Evolutionary conservation across 2,329 filamentous ascomycete genomes (phyloP).

Genomic region (Elsinoe ampelina): DNA sequence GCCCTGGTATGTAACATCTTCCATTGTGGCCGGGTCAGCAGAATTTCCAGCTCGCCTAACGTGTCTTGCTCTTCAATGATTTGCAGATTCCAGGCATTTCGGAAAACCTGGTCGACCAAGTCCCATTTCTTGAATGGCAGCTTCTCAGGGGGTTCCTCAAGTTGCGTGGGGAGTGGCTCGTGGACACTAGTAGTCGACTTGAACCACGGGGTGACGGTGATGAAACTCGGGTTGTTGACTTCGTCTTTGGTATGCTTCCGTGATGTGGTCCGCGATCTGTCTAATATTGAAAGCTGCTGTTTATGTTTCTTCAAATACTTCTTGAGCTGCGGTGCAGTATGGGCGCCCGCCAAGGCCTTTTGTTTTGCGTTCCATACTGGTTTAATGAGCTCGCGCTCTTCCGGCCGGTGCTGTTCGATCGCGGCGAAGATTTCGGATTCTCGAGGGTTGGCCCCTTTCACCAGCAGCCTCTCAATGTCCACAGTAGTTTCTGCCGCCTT

Average conservation of each 20-base stretch:
- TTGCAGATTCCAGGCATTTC: constrained; percentile 12
- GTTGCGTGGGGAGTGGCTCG: background rate
- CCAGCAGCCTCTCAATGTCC: background rate
- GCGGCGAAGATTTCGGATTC: constrained; percentile 2
- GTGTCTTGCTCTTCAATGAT: constrained; percentile 12
- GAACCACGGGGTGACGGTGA: background rate
- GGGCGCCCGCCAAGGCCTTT: background rate
- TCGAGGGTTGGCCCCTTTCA: background rate
- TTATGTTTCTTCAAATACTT: background rate
- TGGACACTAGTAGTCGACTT: background rate
- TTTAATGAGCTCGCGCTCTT: background rate
- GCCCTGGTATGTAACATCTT: constrained; percentile 13
- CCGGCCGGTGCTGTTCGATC: constrained; percentile 8
- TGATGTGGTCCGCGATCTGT: background rate
- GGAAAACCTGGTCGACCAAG: constrained; percentile 11
- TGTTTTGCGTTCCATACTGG: background rate
- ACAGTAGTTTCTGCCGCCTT: background rate
- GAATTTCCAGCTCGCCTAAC: constrained; percentile 14
- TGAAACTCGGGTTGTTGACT: background rate
- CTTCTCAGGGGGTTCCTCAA: background rate
- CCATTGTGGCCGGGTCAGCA: constrained; percentile 13
- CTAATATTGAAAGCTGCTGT: background rate
- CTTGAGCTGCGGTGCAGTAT: background rate
- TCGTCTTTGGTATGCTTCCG: background rate
- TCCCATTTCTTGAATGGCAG: background rate